phyloP scores from a whole-genome alignment of 108 stramenopile genomes.

The Nitzschia inconspicua region DNA sequence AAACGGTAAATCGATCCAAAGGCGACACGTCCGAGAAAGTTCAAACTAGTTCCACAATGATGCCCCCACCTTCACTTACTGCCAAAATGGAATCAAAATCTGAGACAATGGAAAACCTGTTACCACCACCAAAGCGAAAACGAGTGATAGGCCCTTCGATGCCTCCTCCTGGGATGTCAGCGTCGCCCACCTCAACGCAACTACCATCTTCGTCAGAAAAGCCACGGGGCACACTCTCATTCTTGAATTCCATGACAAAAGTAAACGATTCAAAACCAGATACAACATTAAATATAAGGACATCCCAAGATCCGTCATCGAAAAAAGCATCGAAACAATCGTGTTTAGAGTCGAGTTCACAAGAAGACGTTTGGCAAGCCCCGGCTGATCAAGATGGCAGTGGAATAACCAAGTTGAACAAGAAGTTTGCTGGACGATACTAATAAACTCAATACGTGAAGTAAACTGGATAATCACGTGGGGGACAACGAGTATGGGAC shows the following conservation, averaged over 20 bases:
- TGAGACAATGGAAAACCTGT: no score
- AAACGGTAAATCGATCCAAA: no score
- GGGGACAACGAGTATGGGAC: no score
- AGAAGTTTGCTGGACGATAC: slow-evolving; percentile 82
- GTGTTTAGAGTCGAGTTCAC: slow-evolving; percentile 28
- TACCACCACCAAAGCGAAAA: slow-evolving; percentile 22
- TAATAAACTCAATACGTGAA: slow-evolving; percentile 18
- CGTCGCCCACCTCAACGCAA: no score
- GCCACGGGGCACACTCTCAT: slow-evolving; percentile 18
- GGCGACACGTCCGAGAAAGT: no score
- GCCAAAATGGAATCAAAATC: no score
- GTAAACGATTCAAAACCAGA: not conserved
- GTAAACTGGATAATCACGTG: not conserved
- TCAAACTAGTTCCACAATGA: no score
- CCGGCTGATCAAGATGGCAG: slow-evolving; percentile 77
- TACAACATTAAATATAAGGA: not conserved
- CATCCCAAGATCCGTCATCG: not conserved
- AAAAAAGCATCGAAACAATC: not conserved
- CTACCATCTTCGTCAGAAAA: not conserved
- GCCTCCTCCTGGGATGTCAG: no score
- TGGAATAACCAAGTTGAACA: slow-evolving; percentile 71
- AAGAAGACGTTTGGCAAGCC: slow-evolving; percentile 73
- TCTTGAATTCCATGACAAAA: slow-evolving; percentile 11
- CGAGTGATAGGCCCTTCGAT: slow-evolving; percentile 27
- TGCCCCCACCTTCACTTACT: no score